These are phyloP conservation scores for Schizosaccharomyces lindneri DNA, from an alignment of 805 yeast genomes.

Conservation along the genomic window DNA sequence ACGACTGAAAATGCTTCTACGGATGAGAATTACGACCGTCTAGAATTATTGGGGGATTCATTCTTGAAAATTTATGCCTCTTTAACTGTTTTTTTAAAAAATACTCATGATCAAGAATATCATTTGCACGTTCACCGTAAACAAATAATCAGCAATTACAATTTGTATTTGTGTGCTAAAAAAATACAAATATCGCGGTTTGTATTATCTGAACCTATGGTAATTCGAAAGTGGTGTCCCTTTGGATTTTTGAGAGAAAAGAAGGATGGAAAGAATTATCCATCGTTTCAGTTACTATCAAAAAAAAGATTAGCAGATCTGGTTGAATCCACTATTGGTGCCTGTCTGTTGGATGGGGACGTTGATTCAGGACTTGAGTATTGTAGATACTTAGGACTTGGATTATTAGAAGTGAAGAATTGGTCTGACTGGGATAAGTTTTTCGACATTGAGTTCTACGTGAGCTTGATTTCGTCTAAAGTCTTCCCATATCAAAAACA, in stretches of 20 bases:
- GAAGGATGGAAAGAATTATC: neutral
- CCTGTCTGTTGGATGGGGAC: neutral
- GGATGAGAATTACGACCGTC: conserved; percentile 2
- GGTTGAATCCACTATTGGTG: conserved; percentile 3
- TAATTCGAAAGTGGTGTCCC: conserved; percentile 3
- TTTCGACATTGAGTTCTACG: neutral
- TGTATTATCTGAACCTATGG: conserved; percentile 2
- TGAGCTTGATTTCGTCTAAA: neutral
- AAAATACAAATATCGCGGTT: neutral
- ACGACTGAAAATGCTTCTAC: neutral
- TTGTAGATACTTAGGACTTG: neutral
- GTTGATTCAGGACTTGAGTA: conserved; percentile 2
- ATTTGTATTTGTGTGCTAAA: conserved; percentile 1
- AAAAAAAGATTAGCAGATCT: conserved; percentile 4
- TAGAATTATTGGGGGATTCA: conserved; percentile 3
- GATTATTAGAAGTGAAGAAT: neutral
- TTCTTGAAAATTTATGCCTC: conserved; percentile 3
- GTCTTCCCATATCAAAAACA: neutral
- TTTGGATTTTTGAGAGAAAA: neutral
- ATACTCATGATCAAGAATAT: conserved; percentile 1
- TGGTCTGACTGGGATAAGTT: conserved; percentile 2
- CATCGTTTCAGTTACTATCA: neutral
- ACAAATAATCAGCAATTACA: conserved; percentile 2
- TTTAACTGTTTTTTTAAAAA: neutral
- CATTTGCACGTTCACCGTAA: conserved; percentile 1